Evolutionary conservation across 371 early-diverging fungal species (phyloP), one percentile per base, ranked within the genome.

Genomic region (Homolaphlyctis polyrhiza): DNA sequence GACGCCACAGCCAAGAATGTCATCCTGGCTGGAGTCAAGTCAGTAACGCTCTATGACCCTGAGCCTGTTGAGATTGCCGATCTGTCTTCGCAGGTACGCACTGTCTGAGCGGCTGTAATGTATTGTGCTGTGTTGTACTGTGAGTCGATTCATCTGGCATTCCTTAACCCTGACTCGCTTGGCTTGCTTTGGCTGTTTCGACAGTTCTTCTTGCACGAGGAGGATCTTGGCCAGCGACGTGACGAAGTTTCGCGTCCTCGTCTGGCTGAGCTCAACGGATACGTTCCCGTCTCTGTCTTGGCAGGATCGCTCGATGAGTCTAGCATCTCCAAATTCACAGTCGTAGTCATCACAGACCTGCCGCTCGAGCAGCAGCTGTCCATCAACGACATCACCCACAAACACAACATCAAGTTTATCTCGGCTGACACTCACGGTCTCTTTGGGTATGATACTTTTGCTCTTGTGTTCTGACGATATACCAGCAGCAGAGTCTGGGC

Each of bases 21-120:
- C 51, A 87, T 96, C 68, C 87, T 99, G 33, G 99, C 99, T 57
- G 99, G 99, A 64, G 97, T 99, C 65, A 97, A 96, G 75, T 92
- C 92, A 65, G 95, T 99, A 11, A 92, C 92, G 8, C 78, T 99
- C 39, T 89, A 93, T 74, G 99, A 99, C 73, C 85, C 87, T 34
- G 80, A 76, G 48, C 81, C 86, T 43, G 90, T 90, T n/a, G 68
- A 81, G 59, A 67, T 89, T 33, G 69, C 86, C 30, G 99, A 99
- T 74, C 82, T 98, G 63, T 88, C 95, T n/a, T 87, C 96, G n/a
- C 95, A 89, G 85, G 95, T 88, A 89, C 28, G 55, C 8, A n/a
- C n/a, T n/a, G n/a, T n/a, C n/a, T n/a, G n/a, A n/a, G n/a, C n/a
- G n/a, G n/a, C n/a, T n/a, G n/a, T n/a, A n/a, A n/a, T n/a, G n/a